A percentile compares a stretch with the other conserved stretches of the same genome.
phyloP scores from a whole-genome alignment of 305 asterid species.

The Fraxinus paxiana region DNA sequence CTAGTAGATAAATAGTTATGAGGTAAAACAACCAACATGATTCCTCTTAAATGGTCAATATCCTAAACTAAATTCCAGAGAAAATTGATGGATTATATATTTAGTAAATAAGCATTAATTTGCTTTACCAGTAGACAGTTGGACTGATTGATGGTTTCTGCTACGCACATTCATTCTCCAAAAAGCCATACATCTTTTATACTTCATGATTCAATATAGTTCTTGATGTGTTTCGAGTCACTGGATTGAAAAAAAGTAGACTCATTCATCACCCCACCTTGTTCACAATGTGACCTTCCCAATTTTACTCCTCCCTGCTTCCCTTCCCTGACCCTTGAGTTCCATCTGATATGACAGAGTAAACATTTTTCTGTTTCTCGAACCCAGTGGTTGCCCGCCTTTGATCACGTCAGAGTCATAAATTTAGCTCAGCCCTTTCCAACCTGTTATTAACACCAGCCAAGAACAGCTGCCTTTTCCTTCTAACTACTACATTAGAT shows the following conservation, averaged over 20 bases:
- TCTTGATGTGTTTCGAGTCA: neutral
- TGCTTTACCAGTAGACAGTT: neutral
- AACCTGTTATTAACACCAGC: neutral
- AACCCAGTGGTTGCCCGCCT: neutral
- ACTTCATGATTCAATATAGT: neutral
- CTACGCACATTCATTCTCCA: neutral
- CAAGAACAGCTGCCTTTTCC: neutral
- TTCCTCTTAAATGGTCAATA: neutral
- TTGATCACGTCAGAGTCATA: neutral
- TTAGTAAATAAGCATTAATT: neutral
- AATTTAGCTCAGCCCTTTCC: neutral
- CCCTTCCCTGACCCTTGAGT: neutral
- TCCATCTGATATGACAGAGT: neutral
- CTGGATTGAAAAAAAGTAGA: neutral
- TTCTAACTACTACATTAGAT: neutral
- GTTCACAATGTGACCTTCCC: neutral
- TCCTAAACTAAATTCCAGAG: neutral
- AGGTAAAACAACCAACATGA: neutral
- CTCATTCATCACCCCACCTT: neutral
- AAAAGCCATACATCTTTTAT: neutral
- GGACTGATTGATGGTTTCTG: neutral
- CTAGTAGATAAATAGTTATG: neutral
- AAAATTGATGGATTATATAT: neutral
- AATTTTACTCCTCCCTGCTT: neutral
- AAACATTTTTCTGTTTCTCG: neutral